phyloP scores from a whole-genome alignment of 208 protist species.

The Acanthamoeba healyi region DNA sequence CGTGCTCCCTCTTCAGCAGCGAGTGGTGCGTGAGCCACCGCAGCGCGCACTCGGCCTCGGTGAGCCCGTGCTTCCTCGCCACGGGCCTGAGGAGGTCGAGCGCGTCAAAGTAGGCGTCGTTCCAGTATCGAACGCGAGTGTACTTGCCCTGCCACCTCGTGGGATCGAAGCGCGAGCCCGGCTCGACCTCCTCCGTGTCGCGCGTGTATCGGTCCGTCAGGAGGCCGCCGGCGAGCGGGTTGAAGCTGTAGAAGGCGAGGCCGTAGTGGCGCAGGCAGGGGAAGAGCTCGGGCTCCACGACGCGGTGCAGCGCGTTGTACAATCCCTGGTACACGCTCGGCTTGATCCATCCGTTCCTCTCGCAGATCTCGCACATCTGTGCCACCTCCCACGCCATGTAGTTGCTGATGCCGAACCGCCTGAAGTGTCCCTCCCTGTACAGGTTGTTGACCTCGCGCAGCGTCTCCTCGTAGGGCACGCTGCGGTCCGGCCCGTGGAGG shows the following conservation, averaged over 20 bases:
- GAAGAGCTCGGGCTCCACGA: slow-evolving; percentile 73
- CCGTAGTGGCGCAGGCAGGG: slow-evolving; percentile 65
- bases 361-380: slow-evolving; percentile 44
- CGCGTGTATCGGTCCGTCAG: slow-evolving; percentile 64
- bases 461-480: slow-evolving; percentile 64
- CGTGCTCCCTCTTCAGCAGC: slow-evolving; percentile 55
- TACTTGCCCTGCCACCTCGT: not conserved
- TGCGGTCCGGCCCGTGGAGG: slow-evolving; percentile 76
- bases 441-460: slow-evolving; percentile 74
- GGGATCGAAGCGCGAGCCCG: slow-evolving; percentile 64
- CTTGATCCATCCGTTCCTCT: slow-evolving; percentile 42
- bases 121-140: slow-evolving; percentile 57
- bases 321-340: slow-evolving; percentile 77
- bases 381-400: slow-evolving; percentile 76
- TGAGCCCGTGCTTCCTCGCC: slow-evolving; percentile 42
- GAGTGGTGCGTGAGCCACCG: slow-evolving; percentile 72
- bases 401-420: slow-evolving; percentile 76
- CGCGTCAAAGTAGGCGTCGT: slow-evolving; percentile 69
- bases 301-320: slow-evolving; percentile 76
- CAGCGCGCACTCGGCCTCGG: slow-evolving; percentile 65
- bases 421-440: slow-evolving; percentile 62
- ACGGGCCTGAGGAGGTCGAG: slow-evolving; percentile 45
- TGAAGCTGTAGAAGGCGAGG: slow-evolving; percentile 70
- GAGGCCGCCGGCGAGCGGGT: slow-evolving; percentile 71
- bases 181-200: slow-evolving; percentile 25